Base-by-base conservation (phyloP, 208 protist genomes). In the Strigomonas culicis region DNA sequence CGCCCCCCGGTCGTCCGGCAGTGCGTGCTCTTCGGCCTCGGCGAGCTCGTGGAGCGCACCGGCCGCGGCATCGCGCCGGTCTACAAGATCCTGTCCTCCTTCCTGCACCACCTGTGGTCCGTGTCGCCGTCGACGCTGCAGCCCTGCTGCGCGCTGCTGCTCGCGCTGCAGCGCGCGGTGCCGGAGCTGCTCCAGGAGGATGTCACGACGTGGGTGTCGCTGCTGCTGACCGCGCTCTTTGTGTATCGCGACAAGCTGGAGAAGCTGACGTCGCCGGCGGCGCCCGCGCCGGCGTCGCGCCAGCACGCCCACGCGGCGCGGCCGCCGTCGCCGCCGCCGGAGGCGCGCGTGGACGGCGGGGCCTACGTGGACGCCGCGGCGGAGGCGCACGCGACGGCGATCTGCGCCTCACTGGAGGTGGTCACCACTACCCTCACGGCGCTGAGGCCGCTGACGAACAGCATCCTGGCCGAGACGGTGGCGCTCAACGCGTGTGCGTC, bases 101-200 rank as follows among this genome's bases (percentile, higher is more conserved):
- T 93, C 47, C 71, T 93, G 19, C 68, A 72, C 22, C 69, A 78
- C 46, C 72, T 77, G 65, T 89, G 79, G 74, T 69, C 70, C 47
- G 66, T 69, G 0, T 53, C 59, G 24, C 63, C 67, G 57, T 64
- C 57, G 13, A 47, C 64, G 3, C 66, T 89, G 41, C 64, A 77
- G 32, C 78, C 77, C 56, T 83, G 68, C 63, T 93, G 87, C 47
- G 70, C 74, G 43, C 69, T 93, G 39, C 76, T 93, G 0, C 77
- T 79, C 47, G 74, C 79, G 8, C 75, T 93, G 25, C 79, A 74
- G 63, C 66, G 58, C 44, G 59, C 75, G 11, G 74, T 89, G 15
- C 87, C 87, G 19, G 82, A 89, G 53, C 65, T 93, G 22, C 72
- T 88, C 17, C 79, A 78, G 60, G 71, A 77, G 53, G 74, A 90